Conservation (phyloP, 1,284 basidiomycete species). For the Moesziomyces parantarcticus region DNA sequence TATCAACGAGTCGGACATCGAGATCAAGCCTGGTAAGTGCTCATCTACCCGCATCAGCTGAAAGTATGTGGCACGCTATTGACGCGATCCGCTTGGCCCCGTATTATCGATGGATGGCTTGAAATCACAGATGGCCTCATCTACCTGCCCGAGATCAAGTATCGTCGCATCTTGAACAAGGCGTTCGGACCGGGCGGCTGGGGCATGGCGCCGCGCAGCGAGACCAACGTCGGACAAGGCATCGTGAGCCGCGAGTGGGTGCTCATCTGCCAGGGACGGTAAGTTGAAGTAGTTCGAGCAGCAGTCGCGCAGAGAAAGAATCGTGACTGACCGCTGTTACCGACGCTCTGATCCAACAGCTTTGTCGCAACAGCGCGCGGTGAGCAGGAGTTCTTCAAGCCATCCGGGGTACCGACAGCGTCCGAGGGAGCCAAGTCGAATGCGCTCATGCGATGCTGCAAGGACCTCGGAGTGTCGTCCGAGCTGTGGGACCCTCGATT, state of each 20-base stretch:
- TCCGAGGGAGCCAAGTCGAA: slow-evolving; percentile 96
- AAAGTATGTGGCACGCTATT: not conserved
- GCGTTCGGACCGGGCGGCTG: slow-evolving; percentile 97
- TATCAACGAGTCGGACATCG: slow-evolving; percentile 81
- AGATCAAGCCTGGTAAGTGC: slow-evolving; percentile 82
- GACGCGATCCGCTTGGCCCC: not conserved
- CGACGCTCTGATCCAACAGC: slow-evolving; percentile 69
- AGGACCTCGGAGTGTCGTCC: slow-evolving; percentile 93
- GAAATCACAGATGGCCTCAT: slow-evolving; percentile 81
- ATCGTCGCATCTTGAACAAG: slow-evolving; percentile 89
- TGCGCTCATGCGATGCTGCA: slow-evolving; percentile 96
- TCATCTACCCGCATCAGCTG: not conserved
- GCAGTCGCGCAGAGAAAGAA: too few species aligned
- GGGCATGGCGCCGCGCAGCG: slow-evolving; percentile 92
- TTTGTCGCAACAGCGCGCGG: slow-evolving; percentile 91
- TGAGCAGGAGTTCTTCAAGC: slow-evolving; percentile 97
- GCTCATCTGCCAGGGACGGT: slow-evolving; percentile 91
- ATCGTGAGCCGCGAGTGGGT: slow-evolving; percentile 94
- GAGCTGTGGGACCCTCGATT: slow-evolving; percentile 98
- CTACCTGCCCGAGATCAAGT: slow-evolving; percentile 98
- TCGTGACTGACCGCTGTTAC: not conserved
- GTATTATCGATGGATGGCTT: too few species aligned
- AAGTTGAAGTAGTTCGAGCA: slow-evolving; percentile 40
- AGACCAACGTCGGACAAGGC: slow-evolving; percentile 79
- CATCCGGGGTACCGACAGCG: slow-evolving; percentile 88